Conservation (phyloP, 139 green algal species). For the Dunaliella primolecta region DNA sequence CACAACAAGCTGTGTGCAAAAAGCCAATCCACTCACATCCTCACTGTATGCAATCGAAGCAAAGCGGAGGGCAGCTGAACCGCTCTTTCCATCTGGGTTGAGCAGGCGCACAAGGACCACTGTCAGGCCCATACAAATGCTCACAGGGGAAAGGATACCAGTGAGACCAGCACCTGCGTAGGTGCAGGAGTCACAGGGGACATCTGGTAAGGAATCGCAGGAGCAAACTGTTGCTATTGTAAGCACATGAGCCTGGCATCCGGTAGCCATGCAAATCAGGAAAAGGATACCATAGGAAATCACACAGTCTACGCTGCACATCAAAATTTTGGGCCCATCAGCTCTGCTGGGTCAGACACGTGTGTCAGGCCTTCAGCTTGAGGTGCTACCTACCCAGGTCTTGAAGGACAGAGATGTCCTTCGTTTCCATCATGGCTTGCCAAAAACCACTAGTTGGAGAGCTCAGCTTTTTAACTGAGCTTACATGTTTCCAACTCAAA, state of each 20-base stretch:
- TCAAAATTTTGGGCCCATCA: no score
- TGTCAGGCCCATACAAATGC: conserved; percentile 89
- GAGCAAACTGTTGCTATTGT: not conserved
- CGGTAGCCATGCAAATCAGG: no score
- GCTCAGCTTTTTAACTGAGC: no score
- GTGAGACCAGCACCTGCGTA: conserved; percentile 75
- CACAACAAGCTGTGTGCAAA: no score
- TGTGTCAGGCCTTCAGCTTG: not conserved
- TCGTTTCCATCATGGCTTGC: not conserved
- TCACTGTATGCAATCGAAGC: conserved; percentile 80
- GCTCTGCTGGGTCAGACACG: no score
- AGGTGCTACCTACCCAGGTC: conserved; percentile 25
- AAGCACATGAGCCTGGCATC: not conserved
- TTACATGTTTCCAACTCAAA: no score
- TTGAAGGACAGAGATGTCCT: conserved; percentile 28
- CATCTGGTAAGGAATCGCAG: not conserved
- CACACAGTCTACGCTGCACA: no score
- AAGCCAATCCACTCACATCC: conserved; percentile 55
- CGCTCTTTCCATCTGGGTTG: conserved; percentile 66
- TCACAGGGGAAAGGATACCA: conserved; percentile 80
- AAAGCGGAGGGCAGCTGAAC: conserved; percentile 53
- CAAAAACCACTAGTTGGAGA: no score
- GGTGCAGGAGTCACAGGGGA: not conserved
- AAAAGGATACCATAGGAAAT: no score
- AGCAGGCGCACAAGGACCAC: conserved; percentile 81